Evolutionary conservation across 768 basidiomycete species (phyloP).

Genomic region (Tricholomella constricta): DNA sequence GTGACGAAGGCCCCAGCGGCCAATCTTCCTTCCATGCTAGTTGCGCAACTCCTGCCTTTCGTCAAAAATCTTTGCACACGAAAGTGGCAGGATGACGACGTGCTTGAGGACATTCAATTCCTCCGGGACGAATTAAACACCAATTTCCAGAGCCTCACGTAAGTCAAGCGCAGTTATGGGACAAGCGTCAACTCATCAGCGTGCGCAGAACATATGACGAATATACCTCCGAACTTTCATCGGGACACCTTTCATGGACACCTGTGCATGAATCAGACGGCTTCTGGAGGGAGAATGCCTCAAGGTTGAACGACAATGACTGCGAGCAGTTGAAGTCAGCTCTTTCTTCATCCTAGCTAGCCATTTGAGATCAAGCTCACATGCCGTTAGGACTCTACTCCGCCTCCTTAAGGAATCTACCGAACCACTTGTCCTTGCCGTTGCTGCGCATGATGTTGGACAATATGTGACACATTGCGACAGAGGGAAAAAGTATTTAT

Average conservation of each 20-base stretch:
- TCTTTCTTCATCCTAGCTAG: neutral
- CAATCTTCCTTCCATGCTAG: constrained; percentile 94
- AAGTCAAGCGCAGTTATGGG: constrained; percentile 26
- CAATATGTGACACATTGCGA: constrained; percentile 94
- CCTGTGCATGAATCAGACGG: constrained; percentile 95
- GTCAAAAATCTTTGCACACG: constrained; percentile 78
- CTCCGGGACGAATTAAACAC: constrained; percentile 83
- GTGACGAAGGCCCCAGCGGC: constrained; percentile 82
- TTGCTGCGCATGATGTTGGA: constrained; percentile 91
- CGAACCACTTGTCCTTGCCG: constrained; percentile 82
- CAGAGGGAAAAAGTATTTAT: constrained; percentile 79
- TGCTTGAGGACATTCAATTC: constrained; percentile 88
- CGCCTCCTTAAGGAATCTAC: constrained; percentile 66
- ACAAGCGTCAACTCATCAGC: neutral
- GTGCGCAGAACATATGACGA: constrained; percentile 89
- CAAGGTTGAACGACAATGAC: constrained; percentile 82
- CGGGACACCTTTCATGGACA: constrained; percentile 92
- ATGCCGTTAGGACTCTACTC: constrained; percentile 65
- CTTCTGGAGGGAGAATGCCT: constrained; percentile 97
- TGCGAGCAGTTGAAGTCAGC: constrained; percentile 81
- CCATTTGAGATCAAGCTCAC: neutral
- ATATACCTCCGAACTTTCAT: constrained; percentile 86
- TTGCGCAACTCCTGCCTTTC: constrained; percentile 83
- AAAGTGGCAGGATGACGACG: constrained; percentile 96
- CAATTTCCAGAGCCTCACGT: constrained; percentile 92